Evolutionary conservation across 1,139 yeast genomes (phyloP).

Genomic region (Candida pseudoviswanathii): DNA sequence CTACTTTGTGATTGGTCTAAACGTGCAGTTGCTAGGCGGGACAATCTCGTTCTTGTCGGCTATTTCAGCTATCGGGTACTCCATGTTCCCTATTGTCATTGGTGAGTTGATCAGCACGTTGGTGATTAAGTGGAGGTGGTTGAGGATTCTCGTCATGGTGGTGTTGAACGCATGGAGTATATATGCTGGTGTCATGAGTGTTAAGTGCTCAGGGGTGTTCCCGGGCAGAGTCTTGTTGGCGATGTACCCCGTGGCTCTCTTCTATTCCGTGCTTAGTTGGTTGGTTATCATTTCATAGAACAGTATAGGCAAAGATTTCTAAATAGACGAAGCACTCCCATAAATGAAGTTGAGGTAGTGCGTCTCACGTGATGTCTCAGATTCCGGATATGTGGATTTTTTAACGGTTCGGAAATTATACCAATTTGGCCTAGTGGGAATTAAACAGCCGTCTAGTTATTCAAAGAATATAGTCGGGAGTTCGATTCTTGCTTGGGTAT

Average conservation of each 20-base stretch:
- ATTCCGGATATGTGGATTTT: background rate
- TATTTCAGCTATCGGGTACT: constrained; percentile 78
- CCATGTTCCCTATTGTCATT: constrained; percentile 73
- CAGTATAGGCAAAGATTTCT: background rate
- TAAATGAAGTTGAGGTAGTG: background rate
- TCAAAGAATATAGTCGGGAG: constrained; percentile 19
- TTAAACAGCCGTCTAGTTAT: background rate
- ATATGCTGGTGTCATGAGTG: constrained; percentile 65
- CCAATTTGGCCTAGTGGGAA: background rate
- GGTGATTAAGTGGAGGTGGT: constrained; percentile 50
- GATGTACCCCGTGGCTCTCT: constrained; percentile 75
- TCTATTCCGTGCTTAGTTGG: constrained; percentile 78
- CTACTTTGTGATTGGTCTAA: constrained; percentile 60
- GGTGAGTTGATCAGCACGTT: constrained; percentile 66
- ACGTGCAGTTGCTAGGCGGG: constrained; percentile 77
- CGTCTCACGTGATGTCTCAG: background rate
- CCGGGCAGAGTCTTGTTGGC: constrained; percentile 74
- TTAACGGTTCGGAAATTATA: no score
- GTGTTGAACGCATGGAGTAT: constrained; percentile 71
- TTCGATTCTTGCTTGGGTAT: constrained; percentile 27
- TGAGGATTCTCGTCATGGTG: constrained; percentile 56
- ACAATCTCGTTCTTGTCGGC: constrained; percentile 73
- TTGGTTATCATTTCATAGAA: constrained; percentile 65
- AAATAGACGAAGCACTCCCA: no score
- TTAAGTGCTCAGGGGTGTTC: constrained; percentile 68